Conservation (phyloP, 495 filamentous ascomycete genomes). For the Penicillium tannophilum region DNA sequence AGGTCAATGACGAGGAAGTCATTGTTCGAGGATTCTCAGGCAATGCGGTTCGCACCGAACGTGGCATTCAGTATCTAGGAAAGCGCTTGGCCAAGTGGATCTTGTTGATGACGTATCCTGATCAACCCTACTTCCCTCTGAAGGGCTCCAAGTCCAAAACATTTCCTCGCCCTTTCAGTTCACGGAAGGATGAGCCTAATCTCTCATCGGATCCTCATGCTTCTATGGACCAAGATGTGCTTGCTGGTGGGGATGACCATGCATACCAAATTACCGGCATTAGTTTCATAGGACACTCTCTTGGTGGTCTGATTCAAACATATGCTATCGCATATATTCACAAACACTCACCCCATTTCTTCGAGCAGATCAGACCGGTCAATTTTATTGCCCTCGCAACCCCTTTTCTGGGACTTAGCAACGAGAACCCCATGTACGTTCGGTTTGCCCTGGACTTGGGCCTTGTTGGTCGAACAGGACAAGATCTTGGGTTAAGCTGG, state of each 20-base stretch:
- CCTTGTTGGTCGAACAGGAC: conserved; percentile 89
- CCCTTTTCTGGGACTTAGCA: conserved; percentile 89
- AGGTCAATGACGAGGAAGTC: conserved; percentile 73
- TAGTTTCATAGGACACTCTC: conserved; percentile 91
- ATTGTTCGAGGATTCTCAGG: conserved; percentile 90
- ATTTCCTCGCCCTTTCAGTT: conserved; percentile 35
- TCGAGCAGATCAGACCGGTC: conserved; percentile 80
- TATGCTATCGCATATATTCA: conserved; percentile 98
- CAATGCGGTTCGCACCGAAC: conserved; percentile 88
- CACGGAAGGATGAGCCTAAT: conserved; percentile 26
- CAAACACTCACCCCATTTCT: conserved; percentile 92
- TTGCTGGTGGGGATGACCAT: conserved; percentile 43
- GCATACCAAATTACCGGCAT: conserved; percentile 91
- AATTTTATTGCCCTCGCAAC: conserved; percentile 94
- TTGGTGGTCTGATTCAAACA: conserved; percentile 88
- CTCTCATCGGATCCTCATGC: conserved; percentile 11
- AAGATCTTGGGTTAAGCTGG: conserved; percentile 95
- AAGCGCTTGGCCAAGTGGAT: conserved; percentile 93
- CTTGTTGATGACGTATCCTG: conserved; percentile 85
- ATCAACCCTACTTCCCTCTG: conserved; percentile 78
- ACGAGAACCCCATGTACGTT: conserved; percentile 96
- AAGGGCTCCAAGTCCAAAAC: conserved; percentile 55
- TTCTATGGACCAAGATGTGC: conserved; percentile 14
- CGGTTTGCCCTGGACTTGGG: conserved; percentile 97
- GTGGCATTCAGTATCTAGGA: conserved; percentile 94